Evolutionary conservation across 352 stramenopile species (phyloP).

Genomic region (Chloridella minuta): DNA sequence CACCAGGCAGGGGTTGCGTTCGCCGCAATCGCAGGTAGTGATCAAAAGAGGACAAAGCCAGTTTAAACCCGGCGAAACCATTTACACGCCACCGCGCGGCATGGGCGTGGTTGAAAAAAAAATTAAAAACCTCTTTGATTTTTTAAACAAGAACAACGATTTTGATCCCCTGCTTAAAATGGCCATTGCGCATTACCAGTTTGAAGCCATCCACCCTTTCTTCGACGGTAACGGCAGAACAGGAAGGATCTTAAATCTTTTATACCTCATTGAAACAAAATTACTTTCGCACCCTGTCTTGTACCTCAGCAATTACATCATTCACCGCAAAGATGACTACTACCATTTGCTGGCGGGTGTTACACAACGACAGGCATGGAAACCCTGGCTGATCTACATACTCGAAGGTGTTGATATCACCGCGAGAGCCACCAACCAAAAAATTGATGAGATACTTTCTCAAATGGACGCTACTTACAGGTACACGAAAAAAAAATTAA

Average conservation of each 20-base stretch:
- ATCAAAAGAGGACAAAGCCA: not conserved
- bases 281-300: not conserved
- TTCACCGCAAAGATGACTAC: not conserved
- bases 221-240: not conserved
- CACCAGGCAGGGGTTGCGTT: not conserved
- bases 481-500: not conserved
- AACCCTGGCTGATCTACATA: not conserved
- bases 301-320: not conserved
- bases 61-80: not conserved
- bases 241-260: not conserved
- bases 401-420: not conserved
- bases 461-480: not conserved
- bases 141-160: not conserved
- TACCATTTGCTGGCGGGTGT: not conserved
- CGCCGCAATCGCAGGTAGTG: not conserved
- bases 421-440: not conserved
- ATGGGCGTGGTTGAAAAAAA: not conserved
- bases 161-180: not conserved
- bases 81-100: not conserved
- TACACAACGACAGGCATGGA: not conserved
- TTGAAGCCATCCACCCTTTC: not conserved
- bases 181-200: not conserved
- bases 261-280: not conserved
- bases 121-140: not conserved
- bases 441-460: not conserved